phyloP scores from a whole-genome alignment of 2,329 filamentous ascomycete genomes.

The Fusarium nematophilum region DNA sequence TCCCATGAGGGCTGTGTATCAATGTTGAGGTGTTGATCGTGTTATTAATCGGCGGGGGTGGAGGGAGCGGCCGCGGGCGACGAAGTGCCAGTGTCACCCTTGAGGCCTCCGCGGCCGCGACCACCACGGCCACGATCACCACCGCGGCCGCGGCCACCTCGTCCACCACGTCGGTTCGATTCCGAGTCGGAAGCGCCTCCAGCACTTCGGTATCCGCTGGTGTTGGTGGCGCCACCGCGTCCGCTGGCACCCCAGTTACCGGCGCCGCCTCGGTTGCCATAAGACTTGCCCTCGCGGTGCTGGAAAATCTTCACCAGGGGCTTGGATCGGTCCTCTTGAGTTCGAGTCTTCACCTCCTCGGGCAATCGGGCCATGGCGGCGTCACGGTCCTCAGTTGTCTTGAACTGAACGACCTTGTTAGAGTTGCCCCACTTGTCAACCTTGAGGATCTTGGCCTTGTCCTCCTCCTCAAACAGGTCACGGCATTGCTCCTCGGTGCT shows the following conservation, averaged over 20 bases:
- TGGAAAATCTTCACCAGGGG: conserved; percentile 87
- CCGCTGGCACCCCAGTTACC: conserved; percentile 75
- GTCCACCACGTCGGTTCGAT: conserved; percentile 65
- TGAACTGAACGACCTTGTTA: conserved; percentile 89
- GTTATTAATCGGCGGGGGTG: conserved; percentile 54
- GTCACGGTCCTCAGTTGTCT: conserved; percentile 81
- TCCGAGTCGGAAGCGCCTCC: conserved; percentile 79
- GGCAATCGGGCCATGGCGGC: conserved; percentile 80
- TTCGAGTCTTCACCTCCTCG: conserved; percentile 79
- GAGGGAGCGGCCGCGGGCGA: conserved; percentile 65
- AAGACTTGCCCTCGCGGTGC: conserved; percentile 69
- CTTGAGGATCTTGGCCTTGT: conserved; percentile 82
- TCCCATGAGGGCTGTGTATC: conserved; percentile 27
- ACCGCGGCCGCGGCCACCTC: conserved; percentile 69
- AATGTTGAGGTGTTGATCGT: conserved; percentile 22
- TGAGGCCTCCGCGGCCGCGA: conserved; percentile 66
- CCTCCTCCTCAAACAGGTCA: conserved; percentile 84
- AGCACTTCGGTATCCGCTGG: conserved; percentile 86
- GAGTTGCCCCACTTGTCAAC: conserved; percentile 82
- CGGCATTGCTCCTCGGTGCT: conserved; percentile 85
- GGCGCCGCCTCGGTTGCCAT: conserved; percentile 70
- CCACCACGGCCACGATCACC: conserved; percentile 68
- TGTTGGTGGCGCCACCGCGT: conserved; percentile 67
- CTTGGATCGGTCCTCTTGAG: conserved; percentile 78
- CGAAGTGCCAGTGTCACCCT: conserved; percentile 67